Evolutionary conservation across 768 basidiomycete genomes (phyloP).

Genomic region (Hericium erinaceus): DNA sequence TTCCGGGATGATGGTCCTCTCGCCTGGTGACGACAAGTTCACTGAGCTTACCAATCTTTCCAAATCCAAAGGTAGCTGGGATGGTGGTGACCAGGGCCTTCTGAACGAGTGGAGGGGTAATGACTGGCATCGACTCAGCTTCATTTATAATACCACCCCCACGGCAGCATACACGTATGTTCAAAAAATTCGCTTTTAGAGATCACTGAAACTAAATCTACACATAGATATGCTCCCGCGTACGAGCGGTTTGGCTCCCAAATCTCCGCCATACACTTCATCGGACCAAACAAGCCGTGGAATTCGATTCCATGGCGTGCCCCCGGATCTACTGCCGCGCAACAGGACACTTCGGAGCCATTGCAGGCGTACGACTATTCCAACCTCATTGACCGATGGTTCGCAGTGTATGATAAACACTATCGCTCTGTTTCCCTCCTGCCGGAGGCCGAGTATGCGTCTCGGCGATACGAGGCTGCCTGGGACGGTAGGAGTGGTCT

Average conservation of each 20-base stretch:
- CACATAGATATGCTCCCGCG: constrained; percentile 83
- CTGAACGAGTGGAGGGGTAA: constrained; percentile 89
- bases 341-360: constrained; percentile 23
- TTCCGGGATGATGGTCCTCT: constrained; percentile 86
- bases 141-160: constrained; percentile 97
- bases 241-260: constrained; percentile 87
- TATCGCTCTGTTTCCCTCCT: constrained; percentile 52
- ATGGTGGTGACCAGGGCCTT: constrained; percentile 97
- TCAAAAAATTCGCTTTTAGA: not conserved
- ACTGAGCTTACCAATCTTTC: constrained; percentile 60
- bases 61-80: constrained; percentile 80
- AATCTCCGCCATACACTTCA: constrained; percentile 87
- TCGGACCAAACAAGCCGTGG: constrained; percentile 97
- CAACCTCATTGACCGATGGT: constrained; percentile 87
- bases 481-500: constrained; percentile 56
- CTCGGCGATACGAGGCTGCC: constrained; percentile 58
- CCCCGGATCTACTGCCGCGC: constrained; percentile 35
- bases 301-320: constrained; percentile 59
- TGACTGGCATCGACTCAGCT: constrained; percentile 91
- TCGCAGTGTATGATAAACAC: constrained; percentile 78
- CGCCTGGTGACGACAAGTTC: constrained; percentile 80
- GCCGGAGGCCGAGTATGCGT: constrained; percentile 43
- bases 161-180: constrained; percentile 93
- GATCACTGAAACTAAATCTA: constrained; percentile 3
- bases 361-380: constrained; percentile 64